These are phyloP conservation scores for Tolypocladium nubicola DNA, from an alignment of 2,329 filamentous ascomycete genomes.

Conservation along the genomic window DNA sequence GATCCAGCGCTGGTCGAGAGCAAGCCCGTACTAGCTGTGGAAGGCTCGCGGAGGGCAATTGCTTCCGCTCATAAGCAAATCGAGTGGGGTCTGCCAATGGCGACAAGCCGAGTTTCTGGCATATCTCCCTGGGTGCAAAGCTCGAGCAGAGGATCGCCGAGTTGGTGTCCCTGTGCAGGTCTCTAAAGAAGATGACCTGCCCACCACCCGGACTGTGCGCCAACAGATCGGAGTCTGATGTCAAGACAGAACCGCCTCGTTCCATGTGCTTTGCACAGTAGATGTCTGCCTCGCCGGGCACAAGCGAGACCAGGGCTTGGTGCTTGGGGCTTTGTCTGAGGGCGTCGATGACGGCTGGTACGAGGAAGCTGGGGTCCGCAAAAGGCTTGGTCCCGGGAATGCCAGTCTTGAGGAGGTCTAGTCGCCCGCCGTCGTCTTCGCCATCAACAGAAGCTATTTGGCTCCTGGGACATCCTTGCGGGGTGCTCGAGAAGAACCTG, in stretches of 20 bases:
- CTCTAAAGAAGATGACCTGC: conserved; percentile 57
- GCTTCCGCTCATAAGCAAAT: conserved; percentile 24
- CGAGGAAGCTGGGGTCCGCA: conserved; percentile 57
- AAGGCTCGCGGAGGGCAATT: conserved; percentile 15
- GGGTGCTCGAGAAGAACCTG: conserved; percentile 27
- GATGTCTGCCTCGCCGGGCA: conserved; percentile 76
- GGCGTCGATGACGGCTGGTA: conserved; percentile 66
- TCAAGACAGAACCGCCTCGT: conserved; percentile 51
- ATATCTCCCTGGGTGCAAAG: conserved; percentile 26
- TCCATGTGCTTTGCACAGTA: conserved; percentile 63
- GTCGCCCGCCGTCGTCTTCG: neutral
- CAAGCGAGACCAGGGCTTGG: conserved; percentile 38
- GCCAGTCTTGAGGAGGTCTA: conserved; percentile 14
- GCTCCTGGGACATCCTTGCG: conserved; percentile 13
- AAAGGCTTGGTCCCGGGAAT: conserved; percentile 18
- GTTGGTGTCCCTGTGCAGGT: conserved; percentile 35
- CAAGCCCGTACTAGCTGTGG: conserved; percentile 19
- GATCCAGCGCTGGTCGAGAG: conserved; percentile 8
- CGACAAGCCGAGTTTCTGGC: conserved; percentile 29
- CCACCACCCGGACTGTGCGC: conserved; percentile 61
- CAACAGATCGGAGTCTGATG: conserved; percentile 80
- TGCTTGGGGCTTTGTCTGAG: conserved; percentile 38
- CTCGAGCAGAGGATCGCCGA: conserved; percentile 12
- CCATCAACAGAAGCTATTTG: conserved; percentile 8
- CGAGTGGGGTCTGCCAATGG: conserved; percentile 15